Base-by-base conservation (phyloP, 805 yeast genomes). In the Candida piceae region DNA sequence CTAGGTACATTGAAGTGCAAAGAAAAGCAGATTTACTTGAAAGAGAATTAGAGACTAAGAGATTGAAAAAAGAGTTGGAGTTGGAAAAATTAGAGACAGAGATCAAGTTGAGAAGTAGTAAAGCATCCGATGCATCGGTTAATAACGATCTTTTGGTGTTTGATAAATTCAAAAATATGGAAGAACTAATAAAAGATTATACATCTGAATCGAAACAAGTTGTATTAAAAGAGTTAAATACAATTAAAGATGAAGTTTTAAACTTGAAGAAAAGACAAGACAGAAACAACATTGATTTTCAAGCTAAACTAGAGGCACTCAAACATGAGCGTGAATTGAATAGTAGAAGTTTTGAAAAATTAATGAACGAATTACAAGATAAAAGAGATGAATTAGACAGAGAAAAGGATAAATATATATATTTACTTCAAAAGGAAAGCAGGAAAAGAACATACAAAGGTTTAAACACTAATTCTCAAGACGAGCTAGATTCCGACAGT, bases 261-360 rank as follows among this genome's bases (percentile, higher is more conserved):
- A 35, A 38, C 4, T 35, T 58, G 34, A 45, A 50, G 15, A 47
- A 48, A 11, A 46, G 50, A 13, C 60, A 58, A 35, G 62, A 58
- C n/a, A 74, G 80, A 17, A 66, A 70, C 44, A 78, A 81, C 17
- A 82, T 84, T 54, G 64, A 72, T 35, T 77, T 81, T 56, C 90
- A 84, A 54, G 71, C 73, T 39, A 86, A 80, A 53, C 72, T 80
- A 58, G 74, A 76, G 45, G 77, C 76, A 55, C 63, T 81, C 51
- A 77, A 72, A 48, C 69, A 70, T 53, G 81, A 82, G 50, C 44
- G 48, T 16, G 58, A 57, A 31, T 35, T 50, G 15, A 49, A 45
- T 27, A 39, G 46, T 30, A 41, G 55, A 20, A 49, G 46, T 15
- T 54, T 56, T 30, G 57, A 53, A 29, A 44, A 44, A 18, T 16